Percentiles rank a stretch among this genome's conserved stretches.
Conservation (phyloP, 1,284 basidiomycete species). For the Porogramme epimiltina region DNA sequence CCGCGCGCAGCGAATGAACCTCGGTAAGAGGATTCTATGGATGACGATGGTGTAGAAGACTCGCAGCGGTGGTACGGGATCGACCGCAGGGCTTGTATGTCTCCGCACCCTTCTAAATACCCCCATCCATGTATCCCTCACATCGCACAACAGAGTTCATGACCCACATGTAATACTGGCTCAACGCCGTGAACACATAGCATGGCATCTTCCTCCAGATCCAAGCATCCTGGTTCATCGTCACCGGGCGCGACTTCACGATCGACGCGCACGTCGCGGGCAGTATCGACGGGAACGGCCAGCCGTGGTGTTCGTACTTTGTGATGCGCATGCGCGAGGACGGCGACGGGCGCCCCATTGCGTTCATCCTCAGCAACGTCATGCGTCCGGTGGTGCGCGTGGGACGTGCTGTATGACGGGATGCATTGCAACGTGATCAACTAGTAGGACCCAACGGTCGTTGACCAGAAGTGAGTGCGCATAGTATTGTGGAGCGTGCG, state of each 20-base stretch:
- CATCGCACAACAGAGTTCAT: conserved; percentile 42
- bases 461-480: conserved; percentile 49
- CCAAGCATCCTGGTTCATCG: conserved; percentile 69
- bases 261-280: conserved; percentile 61
- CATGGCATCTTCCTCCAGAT: conserved; percentile 65
- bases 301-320: conserved; percentile 54
- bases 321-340: conserved; percentile 44
- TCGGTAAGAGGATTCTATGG: too few relatives aligned
- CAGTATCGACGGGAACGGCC: conserved; percentile 67
- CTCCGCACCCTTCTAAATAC: too few relatives aligned
- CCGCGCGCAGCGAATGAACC: too few relatives aligned
- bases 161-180: conserved; percentile 61
- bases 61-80: too few relatives aligned
- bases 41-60: too few relatives aligned
- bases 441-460: conserved; percentile 47
- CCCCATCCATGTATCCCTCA: too few relatives aligned
- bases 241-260: conserved; percentile 59
- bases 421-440: conserved; percentile 68
- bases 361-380: conserved; percentile 56
- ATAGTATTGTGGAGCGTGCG: too few relatives aligned
- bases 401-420: conserved; percentile 57
- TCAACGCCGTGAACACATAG: conserved; percentile 56
- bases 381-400: conserved; percentile 44
- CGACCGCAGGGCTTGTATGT: too few relatives aligned
- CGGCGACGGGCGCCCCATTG: conserved; percentile 64